Percentiles rank a stretch among this genome's conserved stretches.
phyloP scores from a whole-genome alignment of 768 basidiomycete genomes.

The Rhodosporidiobolus odoratus region DNA sequence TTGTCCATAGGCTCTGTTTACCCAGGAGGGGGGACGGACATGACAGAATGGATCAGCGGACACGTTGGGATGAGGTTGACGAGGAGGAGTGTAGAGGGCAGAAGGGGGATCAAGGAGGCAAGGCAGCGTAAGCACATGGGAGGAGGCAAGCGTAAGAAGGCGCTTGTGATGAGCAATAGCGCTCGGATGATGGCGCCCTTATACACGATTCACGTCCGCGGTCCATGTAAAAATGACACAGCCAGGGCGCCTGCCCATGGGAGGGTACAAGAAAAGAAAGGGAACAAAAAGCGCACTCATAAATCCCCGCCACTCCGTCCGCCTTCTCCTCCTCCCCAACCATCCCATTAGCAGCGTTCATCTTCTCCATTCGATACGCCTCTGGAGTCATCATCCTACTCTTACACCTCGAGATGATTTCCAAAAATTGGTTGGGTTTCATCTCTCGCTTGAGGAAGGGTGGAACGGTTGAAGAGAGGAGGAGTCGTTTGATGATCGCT shows the following conservation, averaged over 20 bases:
- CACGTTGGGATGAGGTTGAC: neutral
- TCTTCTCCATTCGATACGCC: conserved; percentile 46
- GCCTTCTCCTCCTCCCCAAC: conserved; percentile 48
- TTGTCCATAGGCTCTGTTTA: conserved; percentile 63
- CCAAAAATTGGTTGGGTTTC: conserved; percentile 56
- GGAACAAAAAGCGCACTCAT: conserved; percentile 19
- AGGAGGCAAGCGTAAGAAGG: too few species aligned
- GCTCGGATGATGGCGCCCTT: too few species aligned
- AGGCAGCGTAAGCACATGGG: too few species aligned
- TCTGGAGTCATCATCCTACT: conserved; percentile 59
- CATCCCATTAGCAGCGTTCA: conserved; percentile 30
- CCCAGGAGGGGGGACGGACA: too few species aligned
- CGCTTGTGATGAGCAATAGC: too few species aligned
- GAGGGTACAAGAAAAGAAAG: conserved; percentile 43
- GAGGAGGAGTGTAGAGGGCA: too few species aligned
- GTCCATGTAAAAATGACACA: too few species aligned
- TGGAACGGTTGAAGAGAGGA: neutral
- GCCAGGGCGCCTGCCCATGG: too few species aligned
- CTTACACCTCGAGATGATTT: conserved; percentile 67
- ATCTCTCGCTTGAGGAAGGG: conserved; percentile 43
- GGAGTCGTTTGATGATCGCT: conserved; percentile 34
- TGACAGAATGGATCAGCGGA: too few species aligned
- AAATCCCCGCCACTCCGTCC: conserved; percentile 24
- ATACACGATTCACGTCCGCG: too few species aligned
- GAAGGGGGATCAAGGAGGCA: too few species aligned